phyloP scores from a whole-genome alignment of 2,329 filamentous ascomycete genomes.

The Penicillium nordicum region DNA sequence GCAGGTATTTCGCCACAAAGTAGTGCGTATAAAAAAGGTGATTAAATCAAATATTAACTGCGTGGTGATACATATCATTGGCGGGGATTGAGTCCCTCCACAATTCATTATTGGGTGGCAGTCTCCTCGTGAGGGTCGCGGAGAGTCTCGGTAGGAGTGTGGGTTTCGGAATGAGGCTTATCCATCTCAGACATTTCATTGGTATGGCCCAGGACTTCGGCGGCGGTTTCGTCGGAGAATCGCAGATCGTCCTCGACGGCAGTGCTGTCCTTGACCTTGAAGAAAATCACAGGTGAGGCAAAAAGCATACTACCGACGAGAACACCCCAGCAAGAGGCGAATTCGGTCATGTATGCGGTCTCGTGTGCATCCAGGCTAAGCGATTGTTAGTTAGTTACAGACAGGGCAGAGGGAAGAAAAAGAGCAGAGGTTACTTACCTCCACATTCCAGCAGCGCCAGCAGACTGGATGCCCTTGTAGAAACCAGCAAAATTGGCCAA shows the following conservation, averaged over 20 bases:
- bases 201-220: slow-evolving; percentile 56
- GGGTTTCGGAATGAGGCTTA: slow-evolving; percentile 15
- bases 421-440: slow-evolving; percentile 28
- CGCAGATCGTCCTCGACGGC: slow-evolving; percentile 75
- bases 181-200: slow-evolving; percentile 17
- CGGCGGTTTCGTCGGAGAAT: slow-evolving; percentile 77
- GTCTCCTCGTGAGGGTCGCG: slow-evolving; percentile 10
- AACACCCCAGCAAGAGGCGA: slow-evolving; percentile 72
- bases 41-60: slow-evolving; percentile 1
- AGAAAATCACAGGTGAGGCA: slow-evolving; percentile 73
- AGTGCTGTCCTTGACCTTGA: slow-evolving; percentile 79
- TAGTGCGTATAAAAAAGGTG: neutral
- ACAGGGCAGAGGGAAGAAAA: neutral
- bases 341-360: slow-evolving; percentile 67
- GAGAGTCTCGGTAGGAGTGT: slow-evolving; percentile 2
- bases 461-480: slow-evolving; percentile 90
- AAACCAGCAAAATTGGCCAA: slow-evolving; percentile 88
- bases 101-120: slow-evolving; percentile 6
- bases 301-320: slow-evolving; percentile 70
- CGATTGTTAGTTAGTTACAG: slow-evolving; percentile 26
- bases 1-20: slow-evolving; percentile 6
- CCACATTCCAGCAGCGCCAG: slow-evolving; percentile 64
- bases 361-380: slow-evolving; percentile 62
- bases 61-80: slow-evolving; percentile 7
- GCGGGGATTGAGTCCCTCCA: neutral